Evolutionary conservation across 305 asterid species (phyloP), one percentile per base, ranked within the genome.

Genomic region (Solanum hybrid): DNA sequence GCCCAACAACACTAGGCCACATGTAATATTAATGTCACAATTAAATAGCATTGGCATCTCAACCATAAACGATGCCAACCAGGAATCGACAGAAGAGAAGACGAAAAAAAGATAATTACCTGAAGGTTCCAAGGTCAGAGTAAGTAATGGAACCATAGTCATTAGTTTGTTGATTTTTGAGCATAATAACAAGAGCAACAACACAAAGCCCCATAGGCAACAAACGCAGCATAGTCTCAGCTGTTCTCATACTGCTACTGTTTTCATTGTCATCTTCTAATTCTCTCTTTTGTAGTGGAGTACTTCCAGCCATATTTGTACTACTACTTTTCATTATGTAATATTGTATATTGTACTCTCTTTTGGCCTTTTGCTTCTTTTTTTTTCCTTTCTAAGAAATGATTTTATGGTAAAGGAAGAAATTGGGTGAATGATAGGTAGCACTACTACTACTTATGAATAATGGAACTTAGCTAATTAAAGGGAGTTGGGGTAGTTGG

Each of bases 101-200:
- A 64, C 12, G 6, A 4, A 64, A 22, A 64, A 60, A 22, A 64
- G 34, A 86, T 29, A 5, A 79, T 75, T 72, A 95, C 99, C 96
- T 95, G 92, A 96, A 96, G 82, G 99, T 95, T 22, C 98, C 98
- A n/a, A 95, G 91, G 79, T 96, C 97, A 27, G 98, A 96, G 88
- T 97, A 96, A 6, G 98, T 89, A 66, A 96, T 80, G 42, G 98
- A 92, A 42, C 98, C 99, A 56, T 86, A 96, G 12, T 97, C 99
- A 88, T 90, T 94, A 11, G 96, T 89, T 92, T 95, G 94, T 16
- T 98, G 93, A 87, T 96, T 94, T 91, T 96, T 97, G 90, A 97
- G 96, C 98, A 97, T 95, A 78, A 97, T 87, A 27, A 96, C 96
- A 4, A 97, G 97, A 66, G 99, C 97, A 89, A 90, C 96, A 86